A percentile compares a stretch with the other conserved stretches of the same genome.
Evolutionary conservation across 495 filamentous ascomycete genomes (phyloP).

Genomic region (Aspergillus sclerotiicarbonarius): DNA sequence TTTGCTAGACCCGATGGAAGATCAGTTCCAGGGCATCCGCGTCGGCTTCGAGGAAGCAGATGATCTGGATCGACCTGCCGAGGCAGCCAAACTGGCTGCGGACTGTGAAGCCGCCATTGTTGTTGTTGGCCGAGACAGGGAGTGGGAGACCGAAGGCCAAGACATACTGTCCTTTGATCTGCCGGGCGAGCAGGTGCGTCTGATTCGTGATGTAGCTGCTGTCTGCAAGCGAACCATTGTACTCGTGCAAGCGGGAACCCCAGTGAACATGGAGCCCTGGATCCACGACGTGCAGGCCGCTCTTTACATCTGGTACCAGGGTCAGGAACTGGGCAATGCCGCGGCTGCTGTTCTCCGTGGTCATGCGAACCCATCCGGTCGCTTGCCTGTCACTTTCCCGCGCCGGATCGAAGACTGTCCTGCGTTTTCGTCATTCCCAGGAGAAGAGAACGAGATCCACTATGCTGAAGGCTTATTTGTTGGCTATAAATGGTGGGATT

Average conservation of each 20-base stretch:
- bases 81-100: background rate
- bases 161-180: conserved; percentile 7
- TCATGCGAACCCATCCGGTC: conserved; percentile 47
- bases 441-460: conserved; percentile 48
- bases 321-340: conserved; percentile 54
- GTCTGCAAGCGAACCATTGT: background rate
- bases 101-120: conserved; percentile 2
- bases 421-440: conserved; percentile 61
- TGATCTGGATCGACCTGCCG: background rate
- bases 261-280: conserved; percentile 67
- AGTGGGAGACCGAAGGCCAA: conserved; percentile 10
- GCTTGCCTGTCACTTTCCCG: conserved; percentile 57
- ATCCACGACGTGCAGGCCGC: conserved; percentile 59
- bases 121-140: conserved; percentile 4
- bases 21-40: background rate
- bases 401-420: conserved; percentile 58
- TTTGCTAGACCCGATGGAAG: no score
- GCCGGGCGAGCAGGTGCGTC: background rate
- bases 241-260: conserved; percentile 6
- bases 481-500: conserved; percentile 73
- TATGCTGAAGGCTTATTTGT: conserved; percentile 61
- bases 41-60: background rate
- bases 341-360: conserved; percentile 57
- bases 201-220: conserved; percentile 1
- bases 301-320: conserved; percentile 62